A percentile compares a stretch with the other conserved stretches of the same genome.
Conservation (phyloP, 108 stramenopile genomes). For the Pseudonitzschia pungens region DNA sequence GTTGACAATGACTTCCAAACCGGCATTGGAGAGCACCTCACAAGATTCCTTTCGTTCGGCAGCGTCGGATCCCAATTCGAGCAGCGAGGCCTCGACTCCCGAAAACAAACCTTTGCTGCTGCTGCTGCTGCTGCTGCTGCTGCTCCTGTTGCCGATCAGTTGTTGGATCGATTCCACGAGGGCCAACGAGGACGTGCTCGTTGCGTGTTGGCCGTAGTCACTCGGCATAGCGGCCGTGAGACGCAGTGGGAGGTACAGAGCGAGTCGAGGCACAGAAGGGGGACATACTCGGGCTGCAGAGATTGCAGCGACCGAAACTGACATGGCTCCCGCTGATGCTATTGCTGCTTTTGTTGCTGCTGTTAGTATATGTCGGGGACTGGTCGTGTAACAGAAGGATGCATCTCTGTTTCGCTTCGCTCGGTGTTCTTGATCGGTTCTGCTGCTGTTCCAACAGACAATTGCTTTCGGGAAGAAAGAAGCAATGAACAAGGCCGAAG, state of each 20-base stretch:
- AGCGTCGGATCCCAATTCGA: neutral
- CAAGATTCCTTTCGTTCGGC: neutral
- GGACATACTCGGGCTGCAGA: no score
- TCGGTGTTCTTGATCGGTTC: no score
- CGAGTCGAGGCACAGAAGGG: neutral
- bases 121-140: no score
- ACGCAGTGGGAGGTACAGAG: neutral
- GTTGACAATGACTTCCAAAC: neutral
- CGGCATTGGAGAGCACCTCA: neutral
- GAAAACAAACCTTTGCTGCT: neutral
- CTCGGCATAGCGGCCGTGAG: neutral
- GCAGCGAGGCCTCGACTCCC: constrained; percentile 1
- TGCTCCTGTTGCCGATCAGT: no score
- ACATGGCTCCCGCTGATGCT: neutral
- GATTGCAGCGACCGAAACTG: no score
- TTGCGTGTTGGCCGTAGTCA: neutral
- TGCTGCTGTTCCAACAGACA: no score
- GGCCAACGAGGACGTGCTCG: neutral
- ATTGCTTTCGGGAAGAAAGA: no score
- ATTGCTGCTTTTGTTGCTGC: neutral
- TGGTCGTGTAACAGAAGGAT: no score
- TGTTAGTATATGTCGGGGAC: neutral
- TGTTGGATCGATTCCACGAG: neutral
- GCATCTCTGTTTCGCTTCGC: no score
- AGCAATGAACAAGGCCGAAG: no score